These are phyloP conservation scores for Hymenoscyphus scutula DNA, from an alignment of 2,329 filamentous ascomycete species.

Conservation along the genomic window DNA sequence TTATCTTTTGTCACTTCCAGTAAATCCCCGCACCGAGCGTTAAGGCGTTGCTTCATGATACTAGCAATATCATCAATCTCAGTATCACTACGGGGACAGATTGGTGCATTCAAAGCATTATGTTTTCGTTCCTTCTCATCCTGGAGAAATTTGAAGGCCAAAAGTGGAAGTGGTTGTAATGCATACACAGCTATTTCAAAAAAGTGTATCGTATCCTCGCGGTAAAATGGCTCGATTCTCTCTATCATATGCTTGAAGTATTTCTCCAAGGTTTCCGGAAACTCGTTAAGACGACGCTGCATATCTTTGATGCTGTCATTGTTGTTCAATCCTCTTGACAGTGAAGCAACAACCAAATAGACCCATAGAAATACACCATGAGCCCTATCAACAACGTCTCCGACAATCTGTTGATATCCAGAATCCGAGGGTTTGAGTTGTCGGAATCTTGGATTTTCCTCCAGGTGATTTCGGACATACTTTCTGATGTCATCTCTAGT, in stretches of 20 bases:
- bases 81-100: not conserved
- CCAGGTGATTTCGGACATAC: conserved; percentile 9
- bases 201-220: not conserved
- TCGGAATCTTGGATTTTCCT: not conserved
- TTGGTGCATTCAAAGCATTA: not conserved
- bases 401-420: not conserved
- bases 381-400: conserved; percentile 13
- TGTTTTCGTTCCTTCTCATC: not conserved
- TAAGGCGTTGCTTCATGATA: not conserved
- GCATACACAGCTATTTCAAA: not conserved
- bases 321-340: conserved; percentile 12
- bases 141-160: not conserved
- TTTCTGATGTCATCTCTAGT: conserved; percentile 21
- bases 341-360: conserved; percentile 13
- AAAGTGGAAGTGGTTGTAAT: not conserved
- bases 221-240: not conserved
- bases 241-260: conserved; percentile 28
- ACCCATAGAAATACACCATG: conserved; percentile 23
- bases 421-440: not conserved
- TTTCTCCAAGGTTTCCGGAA: conserved; percentile 27
- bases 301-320: conserved; percentile 24
- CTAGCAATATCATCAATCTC: not conserved
- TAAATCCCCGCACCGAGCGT: not conserved
- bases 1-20: not conserved
- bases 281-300: conserved; percentile 16